These are phyloP conservation scores for Calonectria hawksworthii DNA, from an alignment of 2,329 filamentous ascomycete genomes.

Conservation along the genomic window DNA sequence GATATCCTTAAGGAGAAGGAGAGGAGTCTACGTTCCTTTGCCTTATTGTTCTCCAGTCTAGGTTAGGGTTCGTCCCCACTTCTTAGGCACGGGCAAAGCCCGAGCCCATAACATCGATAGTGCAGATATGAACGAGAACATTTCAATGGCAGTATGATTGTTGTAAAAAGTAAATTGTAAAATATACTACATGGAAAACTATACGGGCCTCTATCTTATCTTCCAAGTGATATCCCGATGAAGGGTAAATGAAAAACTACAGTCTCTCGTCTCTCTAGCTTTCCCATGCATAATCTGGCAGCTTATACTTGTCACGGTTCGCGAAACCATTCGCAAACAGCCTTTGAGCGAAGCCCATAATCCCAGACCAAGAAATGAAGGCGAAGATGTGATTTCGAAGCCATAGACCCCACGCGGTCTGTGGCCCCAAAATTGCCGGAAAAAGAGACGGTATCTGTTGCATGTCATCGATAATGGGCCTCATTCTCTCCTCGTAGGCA, in stretches of 20 bases:
- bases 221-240: background rate
- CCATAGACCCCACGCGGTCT: conserved; percentile 60
- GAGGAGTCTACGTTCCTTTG: no score
- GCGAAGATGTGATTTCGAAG: conserved; percentile 58
- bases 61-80: no score
- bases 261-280: background rate
- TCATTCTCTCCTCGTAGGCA: conserved; percentile 57
- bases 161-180: background rate
- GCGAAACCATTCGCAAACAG: conserved; percentile 45
- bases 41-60: no score
- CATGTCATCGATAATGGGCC: conserved; percentile 56
- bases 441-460: conserved; percentile 51
- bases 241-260: background rate
- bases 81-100: no score
- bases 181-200: background rate
- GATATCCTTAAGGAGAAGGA: no score
- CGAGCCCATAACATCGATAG: no score
- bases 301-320: conserved; percentile 44
- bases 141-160: no score
- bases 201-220: background rate
- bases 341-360: conserved; percentile 45
- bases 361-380: conserved; percentile 54
- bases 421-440: conserved; percentile 56
- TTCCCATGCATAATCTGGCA: conserved; percentile 55
- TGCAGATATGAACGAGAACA: no score